Evolutionary conservation across 257 asterid genomes (phyloP), one percentile per base, ranked within the genome.

Genomic region (Gardenia jasminoides): DNA sequence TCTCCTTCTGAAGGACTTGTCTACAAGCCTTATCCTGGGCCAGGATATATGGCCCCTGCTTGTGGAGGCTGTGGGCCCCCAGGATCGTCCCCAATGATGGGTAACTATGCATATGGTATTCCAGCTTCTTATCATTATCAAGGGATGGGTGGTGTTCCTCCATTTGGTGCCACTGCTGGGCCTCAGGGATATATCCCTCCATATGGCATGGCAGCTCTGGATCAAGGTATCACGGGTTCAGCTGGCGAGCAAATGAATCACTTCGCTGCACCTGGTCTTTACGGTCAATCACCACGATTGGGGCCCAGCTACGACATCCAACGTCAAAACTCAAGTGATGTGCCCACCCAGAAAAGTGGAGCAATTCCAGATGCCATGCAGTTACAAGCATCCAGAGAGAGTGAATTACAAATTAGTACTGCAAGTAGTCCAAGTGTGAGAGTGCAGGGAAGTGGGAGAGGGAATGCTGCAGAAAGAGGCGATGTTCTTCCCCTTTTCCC

Each of bases 1-100:
- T 89, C 99, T 71, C 97, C 97, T 67, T 89, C 96, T 1, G 99
- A 92, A 84, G 99, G 98, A 70, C 87, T 95, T 3, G 91, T 95
- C 12, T 95, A 93, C 83, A 95, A 95, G 80, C 99, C 97, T 1
- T 91, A 85, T 72, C 97, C 91, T 1, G 94, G 89, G 16, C 91
- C 92, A 0, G 91, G 88, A 62, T 87, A 67, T 26, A 69, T 72
- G 71, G 80, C 88, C 74, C 88, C 87, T 10, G 76, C 81, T 52
- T 79, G 77, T 44, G 88, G 87, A 3, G 84, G 84, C 58, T 81
- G 69, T 61, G 91, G 86, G 19, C 84, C 88, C 3, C 86, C 88
- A 2, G 83, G 80, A 11, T 50, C 89, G 22, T 69, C 78, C 62
- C 90, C 90, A 16, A 70, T 72, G 67, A 77, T 80, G 85, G 90